phyloP scores from a whole-genome alignment of 2,329 filamentous ascomycete genomes.

The Polytolypa hystricis region DNA sequence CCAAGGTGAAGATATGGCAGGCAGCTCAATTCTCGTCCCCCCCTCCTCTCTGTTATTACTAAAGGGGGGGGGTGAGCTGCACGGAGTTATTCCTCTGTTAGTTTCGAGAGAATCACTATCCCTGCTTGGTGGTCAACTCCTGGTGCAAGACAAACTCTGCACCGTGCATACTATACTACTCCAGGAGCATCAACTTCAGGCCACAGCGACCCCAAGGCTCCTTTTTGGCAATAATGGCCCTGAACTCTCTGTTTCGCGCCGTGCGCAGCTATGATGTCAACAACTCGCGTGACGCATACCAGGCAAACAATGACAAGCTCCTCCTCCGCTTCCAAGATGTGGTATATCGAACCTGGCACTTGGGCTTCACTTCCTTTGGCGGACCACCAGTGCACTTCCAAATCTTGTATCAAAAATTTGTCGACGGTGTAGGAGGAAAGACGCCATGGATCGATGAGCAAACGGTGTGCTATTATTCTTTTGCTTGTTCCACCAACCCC shows the following conservation, averaged over 20 bases:
- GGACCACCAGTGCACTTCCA: constrained; percentile 61
- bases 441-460: constrained; percentile 58
- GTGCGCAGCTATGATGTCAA: constrained; percentile 4
- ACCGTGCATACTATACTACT: not conserved
- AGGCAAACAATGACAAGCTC: constrained; percentile 19
- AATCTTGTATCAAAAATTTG: constrained; percentile 53
- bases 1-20: no score
- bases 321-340: constrained; percentile 23
- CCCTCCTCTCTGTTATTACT: no score
- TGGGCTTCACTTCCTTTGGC: constrained; percentile 56
- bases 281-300: constrained; percentile 8
- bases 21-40: no score
- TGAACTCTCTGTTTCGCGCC: constrained; percentile 8
- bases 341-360: constrained; percentile 41
- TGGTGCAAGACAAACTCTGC: not conserved
- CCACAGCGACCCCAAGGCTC: not conserved
- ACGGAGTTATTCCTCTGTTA: not conserved
- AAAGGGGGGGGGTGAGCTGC: not conserved
- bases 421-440: constrained; percentile 35
- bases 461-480: constrained; percentile 36
- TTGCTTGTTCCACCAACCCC: not conserved
- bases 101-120: no score
- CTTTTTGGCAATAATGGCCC: constrained; percentile 6
- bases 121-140: not conserved
- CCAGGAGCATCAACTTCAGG: not conserved